Evolutionary conservation across 2,329 filamentous ascomycete species (phyloP).

Genomic region (Neoscytalidium dimidiatum): DNA sequence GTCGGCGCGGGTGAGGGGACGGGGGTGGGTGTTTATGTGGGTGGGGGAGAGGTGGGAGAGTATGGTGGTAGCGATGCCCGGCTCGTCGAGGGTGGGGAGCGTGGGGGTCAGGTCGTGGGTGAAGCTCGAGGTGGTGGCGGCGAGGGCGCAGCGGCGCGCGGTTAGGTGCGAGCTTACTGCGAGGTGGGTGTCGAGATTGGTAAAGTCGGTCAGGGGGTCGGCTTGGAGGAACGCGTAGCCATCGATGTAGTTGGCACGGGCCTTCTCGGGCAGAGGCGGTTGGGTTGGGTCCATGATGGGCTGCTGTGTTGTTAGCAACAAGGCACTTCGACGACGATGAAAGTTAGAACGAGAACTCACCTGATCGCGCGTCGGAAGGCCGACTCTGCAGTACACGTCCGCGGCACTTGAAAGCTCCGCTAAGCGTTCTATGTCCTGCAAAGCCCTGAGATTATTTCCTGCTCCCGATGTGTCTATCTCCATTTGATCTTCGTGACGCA

Average conservation of each 20-base stretch:
- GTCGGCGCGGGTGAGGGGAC: constrained; percentile 36
- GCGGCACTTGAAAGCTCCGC: constrained; percentile 62
- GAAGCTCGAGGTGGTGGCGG: not conserved
- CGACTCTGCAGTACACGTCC: constrained; percentile 58
- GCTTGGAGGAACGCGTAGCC: constrained; percentile 57
- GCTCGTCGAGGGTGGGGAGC: not conserved
- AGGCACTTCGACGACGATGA: not conserved
- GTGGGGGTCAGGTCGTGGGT: not conserved
- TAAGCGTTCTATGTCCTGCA: constrained; percentile 41
- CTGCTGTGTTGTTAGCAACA: not conserved
- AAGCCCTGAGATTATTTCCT: not conserved
- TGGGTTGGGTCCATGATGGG: constrained; percentile 60
- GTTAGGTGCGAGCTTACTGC: constrained; percentile 35
- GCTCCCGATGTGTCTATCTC: not conserved
- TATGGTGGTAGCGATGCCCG: constrained; percentile 28
- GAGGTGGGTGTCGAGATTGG: constrained; percentile 37
- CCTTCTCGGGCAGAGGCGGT: constrained; percentile 58
- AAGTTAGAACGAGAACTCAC: not conserved
- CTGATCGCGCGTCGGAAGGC: constrained; percentile 36
- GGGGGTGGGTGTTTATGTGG: constrained; percentile 21
- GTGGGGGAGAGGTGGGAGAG: constrained; percentile 29
- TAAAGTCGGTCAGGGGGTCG: constrained; percentile 49
- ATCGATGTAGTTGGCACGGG: constrained; percentile 57
- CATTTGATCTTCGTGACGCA: not conserved
- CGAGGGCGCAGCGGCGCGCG: not conserved